Evolutionary conservation across 2,329 filamentous ascomycete genomes (phyloP).

Genomic region (Penicillium sp.): DNA sequence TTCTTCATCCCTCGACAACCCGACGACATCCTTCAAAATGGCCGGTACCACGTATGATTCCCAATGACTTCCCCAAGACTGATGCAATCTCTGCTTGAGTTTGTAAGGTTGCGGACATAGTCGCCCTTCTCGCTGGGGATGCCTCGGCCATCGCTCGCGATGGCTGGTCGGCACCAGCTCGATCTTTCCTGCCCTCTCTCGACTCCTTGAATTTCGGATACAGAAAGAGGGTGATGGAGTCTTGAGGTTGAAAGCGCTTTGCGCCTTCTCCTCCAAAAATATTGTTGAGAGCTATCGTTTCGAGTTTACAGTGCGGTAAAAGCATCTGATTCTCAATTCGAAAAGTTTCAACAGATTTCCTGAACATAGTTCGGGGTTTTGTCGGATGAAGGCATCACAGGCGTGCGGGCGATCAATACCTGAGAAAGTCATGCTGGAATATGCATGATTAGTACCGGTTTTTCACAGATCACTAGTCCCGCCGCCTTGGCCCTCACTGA

Average conservation of each 20-base stretch:
- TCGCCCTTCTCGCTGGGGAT: conserved; percentile 80
- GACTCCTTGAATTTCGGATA: conserved; percentile 36
- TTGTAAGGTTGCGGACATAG: conserved; percentile 68
- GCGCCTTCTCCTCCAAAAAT: conserved; percentile 72
- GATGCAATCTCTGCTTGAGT: conserved; percentile 35
- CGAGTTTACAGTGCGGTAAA: conserved; percentile 13
- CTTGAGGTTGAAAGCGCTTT: conserved; percentile 72
- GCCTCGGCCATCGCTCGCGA: conserved; percentile 36
- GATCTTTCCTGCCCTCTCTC: conserved; percentile 63
- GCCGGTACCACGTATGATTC: conserved; percentile 63
- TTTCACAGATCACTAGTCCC: conserved; percentile 1
- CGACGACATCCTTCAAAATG: conserved; percentile 56
- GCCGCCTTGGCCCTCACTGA: conserved; percentile 63
- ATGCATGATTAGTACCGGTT: conserved; percentile 29
- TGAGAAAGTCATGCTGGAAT: conserved; percentile 33
- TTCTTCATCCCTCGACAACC: conserved; percentile 40
- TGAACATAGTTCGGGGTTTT: conserved; percentile 65
- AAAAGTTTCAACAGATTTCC: conserved; percentile 56
- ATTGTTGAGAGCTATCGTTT: conserved; percentile 62
- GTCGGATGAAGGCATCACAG: conserved; percentile 67
- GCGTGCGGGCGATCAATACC: conserved; percentile 27
- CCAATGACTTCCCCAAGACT: conserved; percentile 39
- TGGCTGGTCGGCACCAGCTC: conserved; percentile 67
- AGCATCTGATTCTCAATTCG: conserved; percentile 21
- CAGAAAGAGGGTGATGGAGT: conserved; percentile 67